phyloP scores from a whole-genome alignment of 371 early-diverging fungal species.

The Choanephora cucurbitarum region DNA sequence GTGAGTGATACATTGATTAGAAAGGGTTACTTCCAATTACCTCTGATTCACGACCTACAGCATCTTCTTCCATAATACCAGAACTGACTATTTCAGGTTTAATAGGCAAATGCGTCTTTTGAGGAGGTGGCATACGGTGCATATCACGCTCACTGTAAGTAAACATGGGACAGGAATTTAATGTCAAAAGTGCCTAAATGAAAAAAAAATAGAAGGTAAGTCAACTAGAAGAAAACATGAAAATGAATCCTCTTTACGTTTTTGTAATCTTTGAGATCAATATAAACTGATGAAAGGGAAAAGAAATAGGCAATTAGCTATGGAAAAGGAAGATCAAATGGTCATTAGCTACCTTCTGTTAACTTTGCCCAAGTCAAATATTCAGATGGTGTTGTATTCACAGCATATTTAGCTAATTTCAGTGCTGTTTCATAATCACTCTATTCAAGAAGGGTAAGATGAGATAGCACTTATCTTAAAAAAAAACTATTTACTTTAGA shows the following conservation, averaged over 20 bases:
- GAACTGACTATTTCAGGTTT: conserved; percentile 65
- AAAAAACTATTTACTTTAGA: conserved; percentile 58
- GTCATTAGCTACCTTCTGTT: conserved; percentile 58
- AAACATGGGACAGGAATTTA: conserved; percentile 98
- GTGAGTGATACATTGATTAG: too few species aligned
- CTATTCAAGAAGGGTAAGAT: conserved; percentile 26
- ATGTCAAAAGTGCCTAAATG: conserved; percentile 81
- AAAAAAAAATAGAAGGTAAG: not conserved
- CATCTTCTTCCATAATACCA: conserved; percentile 73
- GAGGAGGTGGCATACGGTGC: conserved; percentile 90
- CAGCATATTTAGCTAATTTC: conserved; percentile 87
- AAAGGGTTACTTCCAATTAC: conserved; percentile 24
- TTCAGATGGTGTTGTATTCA: conserved; percentile 92
- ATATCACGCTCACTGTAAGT: conserved; percentile 88
- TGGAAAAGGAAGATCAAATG: not conserved
- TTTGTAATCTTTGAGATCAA: conserved; percentile 82
- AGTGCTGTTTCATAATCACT: conserved; percentile 76
- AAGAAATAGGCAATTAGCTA: too few species aligned
- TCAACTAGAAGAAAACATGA: too few species aligned
- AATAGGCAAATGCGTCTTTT: conserved; percentile 78
- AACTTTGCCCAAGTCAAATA: conserved; percentile 94
- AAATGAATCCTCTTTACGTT: conserved; percentile 48
- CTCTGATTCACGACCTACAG: conserved; percentile 67
- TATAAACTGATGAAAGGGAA: conserved; percentile 79
- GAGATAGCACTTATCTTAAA: not conserved